Percentiles rank a stretch among this genome's conserved stretches.
Evolutionary conservation across 495 filamentous ascomycete genomes (phyloP).

Genomic region (Rostrohypoxylon terebratum): DNA sequence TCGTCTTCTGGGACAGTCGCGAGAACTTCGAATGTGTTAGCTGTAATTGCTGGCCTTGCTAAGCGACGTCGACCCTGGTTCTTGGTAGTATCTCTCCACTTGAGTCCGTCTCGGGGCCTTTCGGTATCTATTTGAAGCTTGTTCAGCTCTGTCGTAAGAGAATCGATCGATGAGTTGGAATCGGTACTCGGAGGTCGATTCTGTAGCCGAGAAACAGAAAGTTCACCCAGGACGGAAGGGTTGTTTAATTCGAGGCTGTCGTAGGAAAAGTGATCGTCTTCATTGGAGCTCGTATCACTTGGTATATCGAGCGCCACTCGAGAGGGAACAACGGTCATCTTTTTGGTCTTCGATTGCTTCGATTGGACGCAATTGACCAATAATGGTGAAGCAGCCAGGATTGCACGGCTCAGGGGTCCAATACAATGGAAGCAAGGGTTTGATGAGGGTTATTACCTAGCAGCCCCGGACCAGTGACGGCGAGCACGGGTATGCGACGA

Average conservation of each 20-base stretch:
- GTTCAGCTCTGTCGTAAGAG: constrained; percentile 46
- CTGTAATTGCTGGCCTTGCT: constrained; percentile 42
- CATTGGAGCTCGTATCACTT: constrained; percentile 37
- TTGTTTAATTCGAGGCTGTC: constrained; percentile 39
- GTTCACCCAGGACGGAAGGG: constrained; percentile 47
- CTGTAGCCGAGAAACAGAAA: constrained; percentile 50
- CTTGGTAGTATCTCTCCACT: constrained; percentile 26
- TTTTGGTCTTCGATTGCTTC: constrained; percentile 14
- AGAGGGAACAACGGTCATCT: constrained; percentile 40
- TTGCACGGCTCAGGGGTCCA: constrained; percentile 43
- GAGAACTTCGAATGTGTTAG: constrained; percentile 48
- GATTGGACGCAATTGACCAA: constrained; percentile 40
- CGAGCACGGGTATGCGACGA: constrained; percentile 29
- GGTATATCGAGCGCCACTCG: constrained; percentile 40
- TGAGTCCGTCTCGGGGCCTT: not conserved
- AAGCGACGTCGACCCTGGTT: constrained; percentile 40
- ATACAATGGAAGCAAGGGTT: constrained; percentile 38
- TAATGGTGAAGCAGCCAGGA: constrained; percentile 36
- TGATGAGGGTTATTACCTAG: constrained; percentile 38
- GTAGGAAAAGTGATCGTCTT: constrained; percentile 30
- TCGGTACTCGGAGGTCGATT: constrained; percentile 40
- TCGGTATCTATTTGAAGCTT: constrained; percentile 47
- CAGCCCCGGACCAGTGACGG: constrained; percentile 15
- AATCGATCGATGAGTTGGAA: constrained; percentile 43
- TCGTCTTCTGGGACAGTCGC: constrained; percentile 45